phyloP scores from a whole-genome alignment of 169 alveolate species.

The Babesia bovis region DNA sequence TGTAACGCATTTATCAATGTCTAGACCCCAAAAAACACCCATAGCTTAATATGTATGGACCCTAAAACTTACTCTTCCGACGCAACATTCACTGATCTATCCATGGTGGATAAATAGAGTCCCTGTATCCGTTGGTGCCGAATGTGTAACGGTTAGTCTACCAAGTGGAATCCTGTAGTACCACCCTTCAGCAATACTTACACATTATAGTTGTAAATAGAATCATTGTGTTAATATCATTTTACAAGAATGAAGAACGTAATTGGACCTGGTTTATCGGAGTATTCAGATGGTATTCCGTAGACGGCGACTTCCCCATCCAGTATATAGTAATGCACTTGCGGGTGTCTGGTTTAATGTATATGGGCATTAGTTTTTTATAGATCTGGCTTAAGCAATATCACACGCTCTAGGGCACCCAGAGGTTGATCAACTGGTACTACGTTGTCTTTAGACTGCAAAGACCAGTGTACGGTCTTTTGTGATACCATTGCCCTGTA shows the following conservation, averaged over 20 bases:
- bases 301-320: conserved; percentile 31
- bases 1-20: conserved; percentile 6
- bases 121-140: neutral
- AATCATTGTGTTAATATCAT: no score
- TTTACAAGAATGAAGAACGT: no score
- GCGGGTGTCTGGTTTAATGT: neutral
- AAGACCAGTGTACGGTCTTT: neutral
- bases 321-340: neutral
- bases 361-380: no score
- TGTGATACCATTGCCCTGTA: neutral
- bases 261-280: no score
- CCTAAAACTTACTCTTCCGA: conserved; percentile 27
- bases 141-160: no score
- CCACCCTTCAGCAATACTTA: no score
- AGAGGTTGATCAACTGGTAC: neutral
- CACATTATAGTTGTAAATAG: no score
- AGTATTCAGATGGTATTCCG: neutral
- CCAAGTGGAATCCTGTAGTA: no score
- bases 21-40: no score
- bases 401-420: neutral
- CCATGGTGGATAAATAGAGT: neutral
- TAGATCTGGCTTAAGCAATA: no score
- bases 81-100: conserved; percentile 26
- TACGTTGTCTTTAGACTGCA: neutral
- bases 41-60: no score